Evolutionary conservation across 805 yeast species (phyloP), one percentile per base, ranked within the genome.

Genomic region (Metschnikowia santaceciliae): DNA sequence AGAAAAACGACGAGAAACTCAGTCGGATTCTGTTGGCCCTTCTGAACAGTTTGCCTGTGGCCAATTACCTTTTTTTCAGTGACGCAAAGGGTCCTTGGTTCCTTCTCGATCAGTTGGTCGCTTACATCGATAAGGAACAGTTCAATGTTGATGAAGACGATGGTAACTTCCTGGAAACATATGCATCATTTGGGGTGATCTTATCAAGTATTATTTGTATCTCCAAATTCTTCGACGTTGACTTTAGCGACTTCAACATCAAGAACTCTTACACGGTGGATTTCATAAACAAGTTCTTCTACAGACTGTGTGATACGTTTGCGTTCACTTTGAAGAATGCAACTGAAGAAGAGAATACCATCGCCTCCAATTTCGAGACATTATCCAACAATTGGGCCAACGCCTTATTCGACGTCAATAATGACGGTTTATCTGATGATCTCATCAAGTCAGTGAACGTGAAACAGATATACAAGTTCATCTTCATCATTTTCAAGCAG

Each of bases 361-460:
- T 69, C 14, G 58, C 63, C 14, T 47, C 58, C 23, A 72, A 72
- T 52, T 74, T 68, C 58, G 65, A 69, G 42, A 63, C 55, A 20
- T 63, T 74, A 11, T 41, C 53, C 84, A 36, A 81, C 41, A 86
- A 81, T 22, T 92, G 98, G 98, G 79, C 87, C 42, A 70, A 78
- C 26, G 91, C 94, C 1, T 66, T 92, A 38, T 90, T 88, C 67
- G 91, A 89, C 54, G 83, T 72, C 41, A 55, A 56, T 44, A 73
- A 71, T 49, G 78, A 88, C 32, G 96, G 97, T 3, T 81, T 91
- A 35, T 84, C 96, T 0, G 97, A 92, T 66, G 91, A 87, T 41
- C 68, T 90, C 53, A 81, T 91, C 61, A 79, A 83, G 57, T 73
- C 82, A 10, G 80, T 88, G 1, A 74, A 84, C 6, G 78, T 86